Base-by-base conservation (phyloP, 139 green algal species). In the Astrephomene gubernaculifera region DNA sequence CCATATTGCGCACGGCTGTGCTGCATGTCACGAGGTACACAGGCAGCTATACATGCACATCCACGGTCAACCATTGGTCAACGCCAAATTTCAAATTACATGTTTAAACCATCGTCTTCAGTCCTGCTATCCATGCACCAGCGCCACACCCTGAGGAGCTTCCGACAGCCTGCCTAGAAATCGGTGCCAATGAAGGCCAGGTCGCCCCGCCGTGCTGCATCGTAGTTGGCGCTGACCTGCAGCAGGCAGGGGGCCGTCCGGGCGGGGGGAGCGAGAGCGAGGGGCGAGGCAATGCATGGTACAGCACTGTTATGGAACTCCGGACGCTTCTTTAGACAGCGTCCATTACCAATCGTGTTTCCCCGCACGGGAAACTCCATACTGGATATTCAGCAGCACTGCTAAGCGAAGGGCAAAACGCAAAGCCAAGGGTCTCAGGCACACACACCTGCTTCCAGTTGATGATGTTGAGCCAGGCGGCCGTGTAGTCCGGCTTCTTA, bases 221-320 rank as follows among this genome's bases (percentile, higher is more conserved):
- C 75, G 38, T 72, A 83, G 61, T 83, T 83, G 54, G 75, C 75
- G 75, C 75, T 83, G 36, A 83, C 75, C 73, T 81, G 73, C 22
- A 19, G 7, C 1, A 21, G 49, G 49, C 12, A 12, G 49, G 49
- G 17, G 12, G 49, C 49, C 12, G 49, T 12, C 49, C 12, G 49
- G 49, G 12, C 12, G 12, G 12, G 49, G 12, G 49, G 49, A 17
- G 17, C 49, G 49, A 57, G 49, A 12, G 17, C 49, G 49, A 17
- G 12, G 49, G 49, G 12, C 49, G 17, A 12, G 49, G 17, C 49
- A 17, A 17, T 57, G 49, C 12, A 17, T 25, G 49, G 12, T 57
- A 12, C 17, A 17, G 49, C 12, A 12, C 49, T 57, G 12, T 25
- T 17, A 57, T 17, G 17, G 49, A 25, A 17, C 12, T 12, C 12